Base-by-base conservation (phyloP, 1,284 basidiomycete species). In the Moniliophthora roreri region DNA sequence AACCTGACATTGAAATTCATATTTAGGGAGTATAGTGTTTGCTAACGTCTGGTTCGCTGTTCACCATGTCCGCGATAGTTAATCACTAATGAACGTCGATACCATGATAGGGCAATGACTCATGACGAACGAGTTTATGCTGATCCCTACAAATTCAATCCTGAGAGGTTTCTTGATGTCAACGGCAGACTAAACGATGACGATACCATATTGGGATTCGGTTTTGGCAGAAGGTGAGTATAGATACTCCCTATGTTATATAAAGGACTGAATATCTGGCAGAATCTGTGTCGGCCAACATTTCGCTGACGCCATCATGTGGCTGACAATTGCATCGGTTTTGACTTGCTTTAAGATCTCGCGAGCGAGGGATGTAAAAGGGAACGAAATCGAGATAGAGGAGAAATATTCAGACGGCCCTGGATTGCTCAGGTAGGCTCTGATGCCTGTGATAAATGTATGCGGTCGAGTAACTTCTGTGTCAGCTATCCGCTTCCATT, bases 211-310 rank as follows among this genome's bases (percentile, higher is more conserved):
- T 55, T 59, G 7, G 64, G 63, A 16, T 71, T 68, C 54, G 68
- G 69, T 1, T 69, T 65, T 56, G 69, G 68, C 9, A 55, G 66
- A 38, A 60, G 76, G 73, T 66, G 49, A 58, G 54, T n/a, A n/a
- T n/a, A n/a, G n/a, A n/a, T n/a, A n/a, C n/a, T n/a, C n/a, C n/a
- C n/a, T n/a, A n/a, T n/a, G n/a, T n/a, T n/a, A n/a, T n/a, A n/a
- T n/a, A n/a, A n/a, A 15, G 10, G 28, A 8, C 44, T 24, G 15
- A 44, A 28, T 24, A 23, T 3, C 6, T 2, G 24, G 10, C 13
- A 41, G 24, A 16, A 42, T 16, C 32, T 42, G 40, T 1, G n/a
- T 58, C 18, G 63, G 37, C 13, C 4, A 16, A 2, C 35, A n/a
- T 28, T 37, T 56, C n/a, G 51, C 26, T 18, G 42, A 46, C 11